These are phyloP conservation scores for Euryodendron excelsum DNA, from an alignment of 148 eudicot genomes.

Conservation along the genomic window DNA sequence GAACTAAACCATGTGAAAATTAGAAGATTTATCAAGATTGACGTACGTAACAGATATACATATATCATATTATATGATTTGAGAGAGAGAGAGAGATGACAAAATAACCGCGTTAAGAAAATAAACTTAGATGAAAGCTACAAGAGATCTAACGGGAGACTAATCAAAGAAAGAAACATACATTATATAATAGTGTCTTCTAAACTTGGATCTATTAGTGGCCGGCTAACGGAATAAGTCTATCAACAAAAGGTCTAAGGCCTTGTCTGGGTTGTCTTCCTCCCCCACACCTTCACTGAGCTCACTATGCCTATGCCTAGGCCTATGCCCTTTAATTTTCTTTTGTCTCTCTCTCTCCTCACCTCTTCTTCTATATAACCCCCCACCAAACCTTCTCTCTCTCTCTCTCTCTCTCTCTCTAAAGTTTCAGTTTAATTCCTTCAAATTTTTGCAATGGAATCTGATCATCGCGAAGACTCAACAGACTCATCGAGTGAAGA, in stretches of 20 bases:
- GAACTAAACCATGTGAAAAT: neutral
- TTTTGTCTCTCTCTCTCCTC: neutral
- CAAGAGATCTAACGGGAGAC: conserved; percentile 2
- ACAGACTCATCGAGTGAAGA: conserved; percentile 16
- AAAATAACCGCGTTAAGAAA: neutral
- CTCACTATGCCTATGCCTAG: too few species aligned
- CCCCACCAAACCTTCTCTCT: neutral
- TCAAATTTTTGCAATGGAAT: conserved; percentile 1
- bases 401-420: neutral
- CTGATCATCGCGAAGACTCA: conserved; percentile 7
- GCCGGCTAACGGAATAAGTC: neutral
- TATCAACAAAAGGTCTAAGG: neutral
- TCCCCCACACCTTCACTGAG: neutral
- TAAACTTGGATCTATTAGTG: neutral
- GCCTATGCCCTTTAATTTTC: neutral
- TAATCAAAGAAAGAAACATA: neutral
- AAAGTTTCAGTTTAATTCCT: neutral
- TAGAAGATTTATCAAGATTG: neutral
- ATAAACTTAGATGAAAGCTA: neutral
- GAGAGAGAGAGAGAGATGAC: neutral
- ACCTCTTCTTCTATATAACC: neutral
- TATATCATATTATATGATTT: neutral
- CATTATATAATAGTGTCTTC: neutral
- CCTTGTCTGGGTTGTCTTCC: neutral
- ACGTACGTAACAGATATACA: neutral